A percentile compares a stretch with the other conserved stretches of the same genome.
Evolutionary conservation across 306 rosid species (phyloP).

Genomic region (cucumber (Cucumis sativus)): DNA sequence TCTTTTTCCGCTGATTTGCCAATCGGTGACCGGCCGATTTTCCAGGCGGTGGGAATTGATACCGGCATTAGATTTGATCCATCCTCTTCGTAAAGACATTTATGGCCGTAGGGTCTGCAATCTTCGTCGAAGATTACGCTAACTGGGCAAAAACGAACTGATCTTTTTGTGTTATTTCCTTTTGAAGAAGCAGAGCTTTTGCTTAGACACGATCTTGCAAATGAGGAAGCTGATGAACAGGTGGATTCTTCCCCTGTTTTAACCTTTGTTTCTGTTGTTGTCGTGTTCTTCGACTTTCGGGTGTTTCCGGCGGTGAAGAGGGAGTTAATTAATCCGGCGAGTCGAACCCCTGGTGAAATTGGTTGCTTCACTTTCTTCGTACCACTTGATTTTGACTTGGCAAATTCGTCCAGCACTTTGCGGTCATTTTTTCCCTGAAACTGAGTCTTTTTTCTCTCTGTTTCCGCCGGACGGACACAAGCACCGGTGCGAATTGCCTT

Average conservation of each 20-base stretch:
- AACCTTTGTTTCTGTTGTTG: conserved; percentile 13
- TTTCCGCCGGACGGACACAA: conserved; percentile 11
- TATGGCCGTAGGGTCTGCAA: conserved; percentile 46
- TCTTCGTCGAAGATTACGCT: conserved; percentile 69
- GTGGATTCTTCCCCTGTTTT: conserved; percentile 23
- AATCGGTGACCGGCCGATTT: conserved; percentile 27
- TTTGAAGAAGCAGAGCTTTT: conserved; percentile 47
- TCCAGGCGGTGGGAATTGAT: conserved; percentile 48
- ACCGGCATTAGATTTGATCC: conserved; percentile 20
- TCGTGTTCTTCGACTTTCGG: conserved; percentile 19
- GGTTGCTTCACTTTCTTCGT: conserved; percentile 90
- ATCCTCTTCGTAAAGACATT: conserved; percentile 33
- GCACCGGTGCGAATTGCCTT: conserved; percentile 35
- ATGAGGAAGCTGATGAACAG: conserved; percentile 77
- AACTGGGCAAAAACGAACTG: conserved; percentile 63
- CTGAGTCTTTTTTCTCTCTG: conserved; percentile 22
- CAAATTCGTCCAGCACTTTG: conserved; percentile 18
- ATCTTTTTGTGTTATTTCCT: conserved; percentile 42
- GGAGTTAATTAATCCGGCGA: conserved; percentile 53
- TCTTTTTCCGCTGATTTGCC: conserved; percentile 15
- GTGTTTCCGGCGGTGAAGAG: conserved; percentile 32
- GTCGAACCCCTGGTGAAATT: conserved; percentile 59
- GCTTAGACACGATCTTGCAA: conserved; percentile 76
- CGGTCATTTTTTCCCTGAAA: conserved; percentile 9
- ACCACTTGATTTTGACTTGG: conserved; percentile 60